phyloP scores from a whole-genome alignment of 2,329 filamentous ascomycete genomes.

The Cladophialophora carrionii region DNA sequence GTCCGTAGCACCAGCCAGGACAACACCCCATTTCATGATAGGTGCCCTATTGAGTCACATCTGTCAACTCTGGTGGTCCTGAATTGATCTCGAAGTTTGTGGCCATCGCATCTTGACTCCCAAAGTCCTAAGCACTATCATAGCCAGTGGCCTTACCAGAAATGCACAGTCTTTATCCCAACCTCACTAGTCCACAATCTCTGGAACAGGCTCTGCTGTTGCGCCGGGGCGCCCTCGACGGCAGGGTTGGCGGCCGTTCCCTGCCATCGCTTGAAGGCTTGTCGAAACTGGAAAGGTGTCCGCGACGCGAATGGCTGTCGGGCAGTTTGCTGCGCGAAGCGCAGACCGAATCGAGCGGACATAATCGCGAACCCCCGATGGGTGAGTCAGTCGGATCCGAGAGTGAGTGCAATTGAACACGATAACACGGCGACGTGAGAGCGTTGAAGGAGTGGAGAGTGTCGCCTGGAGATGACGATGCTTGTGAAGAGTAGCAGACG shows the following conservation, averaged over 20 bases:
- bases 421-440: conserved; percentile 10
- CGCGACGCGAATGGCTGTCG: conserved; percentile 46
- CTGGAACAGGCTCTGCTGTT: conserved; percentile 61
- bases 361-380: conserved; percentile 45
- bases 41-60: conserved; percentile 67
- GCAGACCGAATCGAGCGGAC: conserved; percentile 62
- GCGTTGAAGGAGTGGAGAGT: conserved; percentile 27
- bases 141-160: conserved; percentile 69
- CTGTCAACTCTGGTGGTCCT: conserved; percentile 13
- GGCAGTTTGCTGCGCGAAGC: conserved; percentile 59
- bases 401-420: not conserved
- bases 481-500: not conserved
- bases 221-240: conserved; percentile 47
- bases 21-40: conserved; percentile 95
- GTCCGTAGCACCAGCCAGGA: conserved; percentile 89
- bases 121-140: conserved; percentile 1
- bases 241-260: conserved; percentile 63
- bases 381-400: not conserved
- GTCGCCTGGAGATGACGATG: conserved; percentile 10
- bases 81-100: not conserved
- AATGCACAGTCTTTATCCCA: conserved; percentile 92
- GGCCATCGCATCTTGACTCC: not conserved
- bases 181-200: conserved; percentile 82
- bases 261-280: conserved; percentile 67
- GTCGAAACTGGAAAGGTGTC: conserved; percentile 52